phyloP scores from a whole-genome alignment of 768 basidiomycete species.

The Boletus subparvulus region DNA sequence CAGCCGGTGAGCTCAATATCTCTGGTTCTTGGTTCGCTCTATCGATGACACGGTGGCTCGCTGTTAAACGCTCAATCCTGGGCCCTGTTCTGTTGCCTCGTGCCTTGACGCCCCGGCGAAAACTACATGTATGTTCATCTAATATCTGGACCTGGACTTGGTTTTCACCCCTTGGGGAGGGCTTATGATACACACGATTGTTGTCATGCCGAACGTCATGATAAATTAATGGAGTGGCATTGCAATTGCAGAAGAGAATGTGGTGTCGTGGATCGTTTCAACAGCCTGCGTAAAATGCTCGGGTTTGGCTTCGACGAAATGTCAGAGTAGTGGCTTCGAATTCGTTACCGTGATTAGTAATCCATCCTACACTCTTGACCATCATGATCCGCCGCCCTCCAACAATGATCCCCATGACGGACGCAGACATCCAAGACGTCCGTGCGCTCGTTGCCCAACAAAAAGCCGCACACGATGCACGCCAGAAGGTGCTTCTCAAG shows the following conservation, averaged over 20 bases:
- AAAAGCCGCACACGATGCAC: constrained; percentile 40
- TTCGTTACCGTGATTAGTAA: no score
- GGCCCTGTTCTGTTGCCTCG: background rate
- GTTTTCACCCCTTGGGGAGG: background rate
- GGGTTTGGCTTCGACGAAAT: no score
- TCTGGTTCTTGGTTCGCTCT: background rate
- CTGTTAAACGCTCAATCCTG: background rate
- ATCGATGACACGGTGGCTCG: no score
- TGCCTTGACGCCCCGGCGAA: background rate
- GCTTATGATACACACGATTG: background rate
- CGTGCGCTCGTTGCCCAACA: constrained; percentile 58
- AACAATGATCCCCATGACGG: constrained; percentile 73
- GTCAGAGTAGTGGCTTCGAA: no score
- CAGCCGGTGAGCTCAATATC: no score
- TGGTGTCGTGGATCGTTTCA: no score
- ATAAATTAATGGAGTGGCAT: background rate
- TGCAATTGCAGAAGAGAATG: no score
- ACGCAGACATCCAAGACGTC: constrained; percentile 77
- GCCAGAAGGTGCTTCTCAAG: constrained; percentile 43
- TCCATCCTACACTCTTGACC: no score
- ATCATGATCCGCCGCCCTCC: constrained; percentile 75
- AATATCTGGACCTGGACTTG: background rate
- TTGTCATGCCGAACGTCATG: no score
- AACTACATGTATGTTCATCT: constrained; percentile 4
- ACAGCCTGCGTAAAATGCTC: no score